A percentile compares a stretch with the other conserved stretches of the same genome.
Evolutionary conservation across 129 eudicot species (phyloP).

Genomic region (Escallonia rubra): DNA sequence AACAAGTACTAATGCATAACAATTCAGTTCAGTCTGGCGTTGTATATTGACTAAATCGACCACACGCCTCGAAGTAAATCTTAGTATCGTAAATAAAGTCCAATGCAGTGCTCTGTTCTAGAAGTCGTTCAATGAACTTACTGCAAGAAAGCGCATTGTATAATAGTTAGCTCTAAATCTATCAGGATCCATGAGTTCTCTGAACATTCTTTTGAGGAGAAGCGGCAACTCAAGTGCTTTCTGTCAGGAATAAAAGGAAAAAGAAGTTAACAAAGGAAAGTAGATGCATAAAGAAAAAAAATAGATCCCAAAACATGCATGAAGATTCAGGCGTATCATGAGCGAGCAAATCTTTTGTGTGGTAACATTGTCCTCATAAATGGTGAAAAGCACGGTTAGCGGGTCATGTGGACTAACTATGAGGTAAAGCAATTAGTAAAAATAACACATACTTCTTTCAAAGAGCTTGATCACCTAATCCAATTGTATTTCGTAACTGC

Average conservation of each 20-base stretch:
- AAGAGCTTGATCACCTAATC: too few relatives aligned
- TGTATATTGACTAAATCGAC: not conserved
- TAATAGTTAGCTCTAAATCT: conserved; percentile 27
- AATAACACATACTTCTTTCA: too few relatives aligned
- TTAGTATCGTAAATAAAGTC: not conserved
- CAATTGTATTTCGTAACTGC: too few relatives aligned
- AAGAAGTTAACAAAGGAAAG: too few relatives aligned
- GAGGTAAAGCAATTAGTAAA: too few relatives aligned
- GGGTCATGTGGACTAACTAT: too few relatives aligned
- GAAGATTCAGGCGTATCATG: too few relatives aligned
- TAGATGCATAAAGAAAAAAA: too few relatives aligned
- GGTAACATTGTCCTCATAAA: too few relatives aligned
- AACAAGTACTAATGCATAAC: not conserved
- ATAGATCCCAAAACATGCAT: too few relatives aligned
- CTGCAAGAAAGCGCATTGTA: conserved; percentile 25
- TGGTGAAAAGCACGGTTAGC: too few relatives aligned
- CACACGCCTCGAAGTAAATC: not conserved
- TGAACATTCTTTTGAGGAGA: conserved; percentile 11
- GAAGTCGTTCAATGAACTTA: conserved; percentile 13
- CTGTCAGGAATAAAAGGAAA: conserved; percentile 7
- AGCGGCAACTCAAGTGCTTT: conserved; percentile 19
- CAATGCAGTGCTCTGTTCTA: not conserved
- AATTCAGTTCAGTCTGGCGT: not conserved
- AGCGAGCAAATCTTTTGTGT: too few relatives aligned
- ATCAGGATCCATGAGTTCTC: conserved; percentile 34